These are phyloP conservation scores for Phalaenopsis hybrid DNA, from an alignment of 116 monocot genomes.

Conservation along the genomic window DNA sequence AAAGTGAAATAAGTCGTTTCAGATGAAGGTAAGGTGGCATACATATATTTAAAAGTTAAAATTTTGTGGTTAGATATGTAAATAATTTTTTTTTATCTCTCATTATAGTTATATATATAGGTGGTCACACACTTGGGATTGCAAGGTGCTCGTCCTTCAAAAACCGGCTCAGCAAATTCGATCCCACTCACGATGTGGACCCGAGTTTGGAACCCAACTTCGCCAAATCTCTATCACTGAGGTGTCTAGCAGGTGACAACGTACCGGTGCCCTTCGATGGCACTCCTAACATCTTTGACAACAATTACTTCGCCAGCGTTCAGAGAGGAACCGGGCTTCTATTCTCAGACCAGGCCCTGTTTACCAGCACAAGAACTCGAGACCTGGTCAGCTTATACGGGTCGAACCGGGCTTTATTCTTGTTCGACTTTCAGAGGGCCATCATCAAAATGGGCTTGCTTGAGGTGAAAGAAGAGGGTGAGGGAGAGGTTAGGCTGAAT, in stretches of 20 bases:
- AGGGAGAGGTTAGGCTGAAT: constrained; percentile 52
- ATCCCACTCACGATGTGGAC: constrained; percentile 35
- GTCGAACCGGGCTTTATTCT: constrained; percentile 59
- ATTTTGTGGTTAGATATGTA: no score
- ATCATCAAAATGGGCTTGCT: constrained; percentile 76
- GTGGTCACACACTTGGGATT: constrained; percentile 61
- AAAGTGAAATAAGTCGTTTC: no score
- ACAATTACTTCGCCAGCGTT: constrained; percentile 43
- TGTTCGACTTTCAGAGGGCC: constrained; percentile 54
- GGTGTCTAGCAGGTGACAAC: constrained; percentile 41
- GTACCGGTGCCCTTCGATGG: constrained; percentile 38
- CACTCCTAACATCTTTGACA: constrained; percentile 53
- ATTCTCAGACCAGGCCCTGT: constrained; percentile 60
- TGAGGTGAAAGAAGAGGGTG: constrained; percentile 52
- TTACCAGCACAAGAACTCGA: constrained; percentile 26
- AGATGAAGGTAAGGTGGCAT: no score
- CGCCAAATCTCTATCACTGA: constrained; percentile 6
- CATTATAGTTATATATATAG: constrained; percentile 8
- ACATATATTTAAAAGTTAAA: no score
- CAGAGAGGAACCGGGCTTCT: constrained; percentile 39
- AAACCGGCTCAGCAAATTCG: constrained; percentile 43
- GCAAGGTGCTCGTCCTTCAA: constrained; percentile 69
- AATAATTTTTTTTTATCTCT: no score
- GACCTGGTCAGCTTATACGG: constrained; percentile 41
- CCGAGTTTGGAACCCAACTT: constrained; percentile 36